These are phyloP conservation scores for Lathyrus aphaca DNA, from an alignment of 306 rosid species.

Conservation along the genomic window DNA sequence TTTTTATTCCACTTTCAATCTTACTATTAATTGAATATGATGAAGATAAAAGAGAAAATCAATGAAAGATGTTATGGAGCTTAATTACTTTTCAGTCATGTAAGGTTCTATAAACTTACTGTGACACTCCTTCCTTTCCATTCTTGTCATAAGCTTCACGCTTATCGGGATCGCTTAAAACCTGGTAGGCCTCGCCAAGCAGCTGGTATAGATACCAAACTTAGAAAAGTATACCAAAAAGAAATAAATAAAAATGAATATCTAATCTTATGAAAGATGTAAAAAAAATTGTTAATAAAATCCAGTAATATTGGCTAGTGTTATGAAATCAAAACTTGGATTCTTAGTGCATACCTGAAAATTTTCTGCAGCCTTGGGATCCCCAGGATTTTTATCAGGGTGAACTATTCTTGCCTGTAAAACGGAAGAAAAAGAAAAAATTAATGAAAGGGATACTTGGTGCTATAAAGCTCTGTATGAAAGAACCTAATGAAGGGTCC, in stretches of 20 bases:
- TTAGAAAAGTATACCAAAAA: conserved; percentile 34
- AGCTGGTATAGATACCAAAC: conserved; percentile 50
- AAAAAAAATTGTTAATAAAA: conserved; percentile 15
- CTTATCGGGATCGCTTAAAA: conserved; percentile 88
- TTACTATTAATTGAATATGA: not conserved
- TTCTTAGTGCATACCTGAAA: conserved; percentile 67
- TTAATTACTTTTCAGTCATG: conserved; percentile 19
- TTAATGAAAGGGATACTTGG: not conserved
- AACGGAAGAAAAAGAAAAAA: not conserved
- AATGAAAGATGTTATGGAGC: conserved; percentile 16
- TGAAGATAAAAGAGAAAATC: not conserved
- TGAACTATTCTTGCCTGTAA: conserved; percentile 88
- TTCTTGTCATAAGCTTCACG: conserved; percentile 84
- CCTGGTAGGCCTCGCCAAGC: conserved; percentile 99
- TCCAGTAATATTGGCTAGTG: conserved; percentile 16
- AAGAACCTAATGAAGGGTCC: not conserved
- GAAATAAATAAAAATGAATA: conserved; percentile 8
- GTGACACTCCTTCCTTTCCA: conserved; percentile 77
- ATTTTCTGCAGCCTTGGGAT: conserved; percentile 85
- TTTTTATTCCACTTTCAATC: conserved; percentile 7
- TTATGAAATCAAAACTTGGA: conserved; percentile 26
- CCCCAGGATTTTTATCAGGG: conserved; percentile 96
- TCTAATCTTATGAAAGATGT: conserved; percentile 27
- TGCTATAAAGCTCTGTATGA: not conserved
- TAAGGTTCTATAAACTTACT: conserved; percentile 63